These are phyloP conservation scores for Geranium brycei DNA, from an alignment of 345 rosid genomes.

Conservation along the genomic window DNA sequence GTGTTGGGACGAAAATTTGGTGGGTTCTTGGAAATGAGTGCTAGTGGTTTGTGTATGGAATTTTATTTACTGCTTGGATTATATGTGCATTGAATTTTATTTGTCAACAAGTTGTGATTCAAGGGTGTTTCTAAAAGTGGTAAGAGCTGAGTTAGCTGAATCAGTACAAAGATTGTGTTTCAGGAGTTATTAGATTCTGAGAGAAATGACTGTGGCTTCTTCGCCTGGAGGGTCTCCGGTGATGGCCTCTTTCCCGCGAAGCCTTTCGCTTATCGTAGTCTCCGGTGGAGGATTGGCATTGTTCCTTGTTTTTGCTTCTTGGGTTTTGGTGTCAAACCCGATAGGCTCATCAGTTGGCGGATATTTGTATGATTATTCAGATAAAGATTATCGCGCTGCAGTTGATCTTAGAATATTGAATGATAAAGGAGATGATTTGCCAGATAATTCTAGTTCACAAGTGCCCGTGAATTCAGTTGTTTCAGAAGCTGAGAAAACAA, in stretches of 20 bases:
- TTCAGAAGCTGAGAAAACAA: background rate
- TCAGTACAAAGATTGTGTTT: background rate
- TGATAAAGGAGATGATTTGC: conserved; percentile 9
- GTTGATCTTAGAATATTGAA: conserved; percentile 4
- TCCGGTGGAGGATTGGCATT: conserved; percentile 52
- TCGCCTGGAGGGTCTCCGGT: conserved; percentile 27
- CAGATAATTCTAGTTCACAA: conserved; percentile 8
- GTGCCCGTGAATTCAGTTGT: conserved; percentile 5
- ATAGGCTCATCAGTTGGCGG: conserved; percentile 40
- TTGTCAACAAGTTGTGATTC: background rate
- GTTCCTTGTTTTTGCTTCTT: conserved; percentile 54
- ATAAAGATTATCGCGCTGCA: conserved; percentile 13
- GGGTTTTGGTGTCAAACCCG: conserved; percentile 48
- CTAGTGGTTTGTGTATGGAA: background rate
- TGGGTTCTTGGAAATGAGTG: background rate
- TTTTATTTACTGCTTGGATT: background rate
- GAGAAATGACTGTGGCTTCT: conserved; percentile 40
- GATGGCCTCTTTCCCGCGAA: conserved; percentile 35
- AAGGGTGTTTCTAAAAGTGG: no score
- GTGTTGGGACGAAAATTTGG: background rate
- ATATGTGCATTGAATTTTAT: background rate
- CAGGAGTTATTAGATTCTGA: conserved; percentile 6
- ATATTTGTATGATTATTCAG: conserved; percentile 39
- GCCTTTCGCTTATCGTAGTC: conserved; percentile 42
- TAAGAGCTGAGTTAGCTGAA: background rate